phyloP scores from a whole-genome alignment of 305 asterid species.

The Solanum hybrid region DNA sequence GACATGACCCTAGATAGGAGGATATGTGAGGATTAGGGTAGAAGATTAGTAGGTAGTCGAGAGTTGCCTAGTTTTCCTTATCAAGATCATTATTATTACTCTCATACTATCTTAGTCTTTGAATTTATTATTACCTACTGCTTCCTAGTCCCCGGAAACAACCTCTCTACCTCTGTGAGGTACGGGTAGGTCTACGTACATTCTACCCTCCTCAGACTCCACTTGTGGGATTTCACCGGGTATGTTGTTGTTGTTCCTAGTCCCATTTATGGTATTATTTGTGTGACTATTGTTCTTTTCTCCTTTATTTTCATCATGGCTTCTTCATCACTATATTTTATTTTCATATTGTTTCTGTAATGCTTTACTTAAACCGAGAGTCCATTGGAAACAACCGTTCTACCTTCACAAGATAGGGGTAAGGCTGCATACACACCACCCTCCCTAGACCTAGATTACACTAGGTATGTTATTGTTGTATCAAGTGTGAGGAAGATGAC shows the following conservation, averaged over 20 bases:
- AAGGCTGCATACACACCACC: background rate
- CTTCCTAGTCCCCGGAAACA: background rate
- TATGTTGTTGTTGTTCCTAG: background rate
- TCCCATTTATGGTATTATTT: background rate
- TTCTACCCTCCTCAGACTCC: background rate
- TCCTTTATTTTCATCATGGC: background rate
- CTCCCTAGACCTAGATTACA: background rate
- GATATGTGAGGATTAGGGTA: background rate
- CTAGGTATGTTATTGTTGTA: background rate
- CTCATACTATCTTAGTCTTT: background rate
- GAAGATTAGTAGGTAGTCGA: background rate
- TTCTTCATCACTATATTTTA: background rate
- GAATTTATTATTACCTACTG: background rate
- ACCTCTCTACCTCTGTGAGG: background rate
- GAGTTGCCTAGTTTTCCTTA: background rate
- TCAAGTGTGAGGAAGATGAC: background rate
- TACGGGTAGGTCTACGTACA: background rate
- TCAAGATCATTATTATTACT: background rate
- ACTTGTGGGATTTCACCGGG: background rate
- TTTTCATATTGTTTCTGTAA: background rate
- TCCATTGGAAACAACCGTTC: background rate
- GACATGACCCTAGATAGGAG: background rate
- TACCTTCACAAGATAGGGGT: background rate
- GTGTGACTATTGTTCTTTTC: background rate
- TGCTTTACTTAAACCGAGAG: background rate